Evolutionary conservation across 176 grass and related monocot genomes (phyloP), one percentile per base, ranked within the genome.

Genomic region (Zoysia pacifica): DNA sequence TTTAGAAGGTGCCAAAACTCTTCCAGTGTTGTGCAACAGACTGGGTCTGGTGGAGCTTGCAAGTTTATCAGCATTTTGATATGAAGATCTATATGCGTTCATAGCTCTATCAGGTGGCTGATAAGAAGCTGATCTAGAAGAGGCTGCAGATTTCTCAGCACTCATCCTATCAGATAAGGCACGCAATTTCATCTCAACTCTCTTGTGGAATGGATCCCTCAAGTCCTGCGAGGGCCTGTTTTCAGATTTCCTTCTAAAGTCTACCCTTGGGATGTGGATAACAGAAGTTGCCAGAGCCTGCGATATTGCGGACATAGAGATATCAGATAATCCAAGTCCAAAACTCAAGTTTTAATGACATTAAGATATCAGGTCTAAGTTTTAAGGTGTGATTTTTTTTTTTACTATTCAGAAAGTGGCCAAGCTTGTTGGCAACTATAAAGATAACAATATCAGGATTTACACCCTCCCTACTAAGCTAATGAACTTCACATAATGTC

Each of bases 101-200:
- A 14, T 56, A 79, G 49, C 48, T 66, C 60, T 79, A 19, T 66
- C 52, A 59, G 44, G 62, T 36, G 62, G 80, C 52, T 83, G 86
- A 73, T 83, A 68, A 14, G 49, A 83, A 73, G 69, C 44, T 15
- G 62, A 88, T 62, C 38, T 80, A 66, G 65, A 81, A 81, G 77
- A 76, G 10, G 49, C 35, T 7, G 42, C 14, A 59, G 35, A 60
- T 85, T 51, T 84, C 65, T 77, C 77, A 45, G 72, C 77, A 81
- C 54, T 84, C 82, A 89, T 81, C 43, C 82, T 85, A 76, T 89
- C 87, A 85, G 87, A 89, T 81, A 89, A 81, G 76, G 82, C 77
- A 81, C 65, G 87, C 48, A 89, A 85, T 76, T 89, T 89, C 77
- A 85, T 89, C 71, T 89, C 77, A 71, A 85, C 87, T 69, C 87